Evolutionary conservation across 345 rosid genomes (phyloP).

Genomic region (Syzygium oleosum): DNA sequence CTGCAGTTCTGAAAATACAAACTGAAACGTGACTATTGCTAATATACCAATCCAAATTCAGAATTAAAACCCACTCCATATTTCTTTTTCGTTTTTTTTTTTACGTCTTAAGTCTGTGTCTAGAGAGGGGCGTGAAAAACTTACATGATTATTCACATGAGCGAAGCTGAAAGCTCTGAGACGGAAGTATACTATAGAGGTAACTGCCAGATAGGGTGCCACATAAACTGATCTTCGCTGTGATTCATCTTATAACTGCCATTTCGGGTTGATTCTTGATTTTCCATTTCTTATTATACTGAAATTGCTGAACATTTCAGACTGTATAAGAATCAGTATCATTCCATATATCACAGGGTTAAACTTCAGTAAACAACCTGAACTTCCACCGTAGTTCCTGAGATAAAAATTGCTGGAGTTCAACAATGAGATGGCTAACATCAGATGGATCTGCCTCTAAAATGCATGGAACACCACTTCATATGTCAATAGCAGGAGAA

Average conservation of each 20-base stretch:
- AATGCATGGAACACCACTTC: slow-evolving; percentile 6
- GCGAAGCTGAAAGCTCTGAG: neutral
- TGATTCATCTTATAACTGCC: neutral
- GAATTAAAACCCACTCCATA: neutral
- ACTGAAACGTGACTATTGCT: neutral
- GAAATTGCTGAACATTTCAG: neutral
- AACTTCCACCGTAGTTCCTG: neutral
- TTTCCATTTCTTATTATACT: neutral
- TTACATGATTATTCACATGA: neutral
- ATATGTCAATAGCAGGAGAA: slow-evolving; percentile 33
- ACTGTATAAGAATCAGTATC: neutral
- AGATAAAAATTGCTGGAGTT: neutral
- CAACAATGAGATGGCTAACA: neutral
- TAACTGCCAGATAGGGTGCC: neutral
- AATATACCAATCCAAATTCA: neutral
- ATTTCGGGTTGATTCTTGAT: neutral
- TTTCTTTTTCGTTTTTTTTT: too few relatives aligned
- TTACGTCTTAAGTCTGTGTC: neutral
- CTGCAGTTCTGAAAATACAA: neutral
- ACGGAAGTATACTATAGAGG: neutral
- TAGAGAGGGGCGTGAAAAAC: neutral
- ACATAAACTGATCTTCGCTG: neutral
- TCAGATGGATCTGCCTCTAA: neutral
- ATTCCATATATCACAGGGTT: neutral
- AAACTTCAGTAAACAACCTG: neutral